Conservation (phyloP, 2,329 filamentous ascomycete genomes). For the Cercospora sp. region DNA sequence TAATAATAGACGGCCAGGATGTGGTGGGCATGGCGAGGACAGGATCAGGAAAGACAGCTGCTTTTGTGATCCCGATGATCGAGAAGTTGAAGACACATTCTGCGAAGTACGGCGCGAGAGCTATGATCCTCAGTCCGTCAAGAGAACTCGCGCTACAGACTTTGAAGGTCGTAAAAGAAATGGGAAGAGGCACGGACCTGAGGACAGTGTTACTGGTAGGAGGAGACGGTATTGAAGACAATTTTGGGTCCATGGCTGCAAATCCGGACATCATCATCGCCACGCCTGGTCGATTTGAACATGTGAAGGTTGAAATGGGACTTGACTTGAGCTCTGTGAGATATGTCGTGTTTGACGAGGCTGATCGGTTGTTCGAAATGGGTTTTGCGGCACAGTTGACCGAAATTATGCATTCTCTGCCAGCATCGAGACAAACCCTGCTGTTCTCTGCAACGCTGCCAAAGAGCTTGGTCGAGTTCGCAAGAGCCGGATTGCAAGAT, state of each 20-base stretch:
- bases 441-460: conserved; percentile 95
- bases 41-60: conserved; percentile 97
- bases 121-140: conserved; percentile 85
- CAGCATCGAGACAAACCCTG: conserved; percentile 80
- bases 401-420: conserved; percentile 88
- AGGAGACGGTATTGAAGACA: conserved; percentile 92
- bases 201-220: conserved; percentile 89
- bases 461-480: conserved; percentile 93
- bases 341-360: conserved; percentile 97
- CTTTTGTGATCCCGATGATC: conserved; percentile 98
- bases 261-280: conserved; percentile 98
- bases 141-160: conserved; percentile 94
- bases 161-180: conserved; percentile 92
- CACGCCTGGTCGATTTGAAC: conserved; percentile 91
- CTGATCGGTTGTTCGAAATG: conserved; percentile 97
- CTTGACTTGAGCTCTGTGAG: conserved; percentile 85
- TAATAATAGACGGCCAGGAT: conserved; percentile 86
- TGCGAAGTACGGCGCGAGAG: conserved; percentile 79
- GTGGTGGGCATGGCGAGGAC: conserved; percentile 99
- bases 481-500: conserved; percentile 87
- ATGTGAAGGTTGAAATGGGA: conserved; percentile 95
- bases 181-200: conserved; percentile 85
- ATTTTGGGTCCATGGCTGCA: conserved; percentile 86
- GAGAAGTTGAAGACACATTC: conserved; percentile 88
- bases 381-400: conserved; percentile 91